Evolutionary conservation across 2,329 filamentous ascomycete species (phyloP), one percentile per base, ranked within the genome.

Genomic region (Ophiosphaerella korrae): DNA sequence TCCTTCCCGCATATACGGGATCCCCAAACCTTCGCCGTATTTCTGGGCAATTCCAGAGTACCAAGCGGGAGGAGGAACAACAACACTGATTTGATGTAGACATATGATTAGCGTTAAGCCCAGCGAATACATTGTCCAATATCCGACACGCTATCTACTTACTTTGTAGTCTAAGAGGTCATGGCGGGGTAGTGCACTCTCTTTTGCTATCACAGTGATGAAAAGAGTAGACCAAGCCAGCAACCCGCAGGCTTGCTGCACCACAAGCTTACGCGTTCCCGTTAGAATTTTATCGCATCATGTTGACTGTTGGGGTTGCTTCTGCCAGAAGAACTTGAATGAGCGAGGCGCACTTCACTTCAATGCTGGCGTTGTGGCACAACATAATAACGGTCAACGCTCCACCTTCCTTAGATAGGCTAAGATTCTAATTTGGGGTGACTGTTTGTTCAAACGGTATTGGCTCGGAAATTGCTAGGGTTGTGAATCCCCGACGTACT

Each of bases 251-350:
- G 39, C 47, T 52, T 52, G 34, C 59, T 62, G 48, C 50, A 54
- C 60, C 34, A 55, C 36, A 50, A 48, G 68, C 65, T 70, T 60
- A 70, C 66, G 64, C 66, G 66, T 63, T 57, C 50, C 48, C 33
- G 45, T 45, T 56, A 41, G 41, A 39, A 49, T 44, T 23, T 43
- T 26, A 47, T 16, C 31, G 39, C 24, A 24, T 3, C n/a, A 14
- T 16, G 16, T 13, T 32, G 14, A 12, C 14, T 11, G 35, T 24
- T 45, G 26, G 14, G 16, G 11, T 6, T 36, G 6, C n/a, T 16
- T 7, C 34, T 9, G 7, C 8, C 34, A 36, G 13, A 36, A 1
- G 18, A n/a, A 14, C 18, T 5, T 14, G 12, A 36, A n/a, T 14
- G n/a, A 16, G 14, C 8, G 33, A 18, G 14, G 18, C 8, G 23